Conservation (phyloP, 805 yeast species). For the Monosporozyma servazzii region DNA sequence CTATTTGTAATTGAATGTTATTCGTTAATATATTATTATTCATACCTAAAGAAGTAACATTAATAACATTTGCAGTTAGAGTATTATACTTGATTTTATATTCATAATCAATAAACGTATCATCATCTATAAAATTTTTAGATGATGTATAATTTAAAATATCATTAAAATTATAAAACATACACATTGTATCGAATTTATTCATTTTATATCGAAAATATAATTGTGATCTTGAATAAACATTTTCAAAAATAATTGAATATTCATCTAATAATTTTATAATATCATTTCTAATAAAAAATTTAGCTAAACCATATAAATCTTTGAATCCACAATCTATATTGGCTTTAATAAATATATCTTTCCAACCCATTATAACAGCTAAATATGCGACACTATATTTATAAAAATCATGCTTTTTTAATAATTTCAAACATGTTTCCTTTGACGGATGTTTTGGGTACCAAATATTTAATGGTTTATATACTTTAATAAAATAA, state of each 20-base stretch:
- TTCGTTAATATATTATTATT: too few relatives aligned
- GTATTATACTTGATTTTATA: neutral
- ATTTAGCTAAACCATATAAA: neutral
- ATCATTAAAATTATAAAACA: too few relatives aligned
- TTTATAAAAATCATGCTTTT: conserved; percentile 1
- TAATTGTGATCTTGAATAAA: neutral
- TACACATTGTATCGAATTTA: too few relatives aligned
- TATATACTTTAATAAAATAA: neutral
- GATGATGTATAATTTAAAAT: too few relatives aligned
- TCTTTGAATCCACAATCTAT: neutral
- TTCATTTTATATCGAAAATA: neutral
- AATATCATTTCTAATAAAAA: neutral
- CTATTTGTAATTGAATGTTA: neutral
- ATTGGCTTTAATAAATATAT: neutral
- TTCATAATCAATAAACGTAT: neutral
- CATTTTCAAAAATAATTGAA: neutral
- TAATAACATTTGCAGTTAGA: neutral
- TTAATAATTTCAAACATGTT: conserved; percentile 1
- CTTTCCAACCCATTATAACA: neutral
- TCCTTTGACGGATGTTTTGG: conserved; percentile 1
- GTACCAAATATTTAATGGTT: neutral
- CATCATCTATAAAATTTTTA: too few relatives aligned
- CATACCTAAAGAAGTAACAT: neutral
- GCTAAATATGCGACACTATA: neutral
- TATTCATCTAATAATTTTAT: neutral